phyloP scores from a whole-genome alignment of 2,329 filamentous ascomycete genomes.

The Alternaria arborescens region DNA sequence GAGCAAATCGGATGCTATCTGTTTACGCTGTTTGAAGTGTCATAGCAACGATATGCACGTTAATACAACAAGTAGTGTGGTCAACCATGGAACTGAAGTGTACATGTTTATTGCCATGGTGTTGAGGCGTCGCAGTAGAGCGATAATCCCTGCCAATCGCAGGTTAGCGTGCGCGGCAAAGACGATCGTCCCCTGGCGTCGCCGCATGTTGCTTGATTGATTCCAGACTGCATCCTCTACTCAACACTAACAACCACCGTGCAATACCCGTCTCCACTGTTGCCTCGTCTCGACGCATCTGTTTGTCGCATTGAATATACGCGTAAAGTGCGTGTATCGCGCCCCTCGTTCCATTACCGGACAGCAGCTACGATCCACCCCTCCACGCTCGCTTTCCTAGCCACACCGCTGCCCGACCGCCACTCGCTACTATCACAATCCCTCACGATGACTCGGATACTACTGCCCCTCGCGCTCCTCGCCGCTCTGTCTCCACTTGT shows the following conservation, averaged over 20 bases:
- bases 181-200: conserved; percentile 39
- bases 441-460: conserved; percentile 40
- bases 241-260: conserved; percentile 9
- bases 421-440: conserved; percentile 27
- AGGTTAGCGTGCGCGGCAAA: conserved; percentile 34
- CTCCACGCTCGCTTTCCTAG: conserved; percentile 1
- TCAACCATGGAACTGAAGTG: background rate
- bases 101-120: conserved; percentile 1
- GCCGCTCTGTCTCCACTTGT: conserved; percentile 53
- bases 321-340: background rate
- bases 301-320: background rate
- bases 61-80: background rate
- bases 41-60: background rate
- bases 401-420: conserved; percentile 10
- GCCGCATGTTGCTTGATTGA: conserved; percentile 28
- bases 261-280: conserved; percentile 6
- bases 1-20: background rate
- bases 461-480: conserved; percentile 37
- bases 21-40: background rate
- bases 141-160: conserved; percentile 26
- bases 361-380: background rate
- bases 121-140: conserved; percentile 19
- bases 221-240: conserved; percentile 21
- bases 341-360: background rate
- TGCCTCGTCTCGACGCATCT: conserved; percentile 2